Conservation (phyloP, 805 yeast genomes). For the Brettanomyces anomalus region DNA sequence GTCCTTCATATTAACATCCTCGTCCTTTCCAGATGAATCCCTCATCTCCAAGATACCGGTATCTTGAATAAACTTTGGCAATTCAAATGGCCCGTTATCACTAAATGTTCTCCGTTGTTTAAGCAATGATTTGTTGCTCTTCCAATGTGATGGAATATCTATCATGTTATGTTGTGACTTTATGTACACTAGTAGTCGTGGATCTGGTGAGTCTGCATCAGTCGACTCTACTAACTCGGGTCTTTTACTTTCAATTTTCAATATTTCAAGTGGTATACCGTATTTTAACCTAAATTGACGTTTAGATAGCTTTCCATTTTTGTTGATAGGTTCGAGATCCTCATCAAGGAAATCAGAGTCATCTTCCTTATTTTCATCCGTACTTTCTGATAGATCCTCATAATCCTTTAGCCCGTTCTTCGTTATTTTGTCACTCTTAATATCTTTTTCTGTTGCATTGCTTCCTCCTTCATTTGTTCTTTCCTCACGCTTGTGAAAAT, state of each 20-base stretch:
- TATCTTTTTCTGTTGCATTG: constrained; percentile 6
- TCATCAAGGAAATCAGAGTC: neutral
- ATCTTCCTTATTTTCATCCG: neutral
- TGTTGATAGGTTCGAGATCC: neutral
- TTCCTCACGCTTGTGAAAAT: constrained; percentile 13
- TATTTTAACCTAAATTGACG: constrained; percentile 42
- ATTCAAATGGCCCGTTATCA: constrained; percentile 61
- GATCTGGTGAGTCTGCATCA: constrained; percentile 80
- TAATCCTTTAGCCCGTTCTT: neutral
- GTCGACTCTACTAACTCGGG: constrained; percentile 83
- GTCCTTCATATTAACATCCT: constrained; percentile 48
- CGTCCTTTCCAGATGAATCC: constrained; percentile 40
- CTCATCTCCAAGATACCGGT: constrained; percentile 90
- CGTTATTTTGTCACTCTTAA: neutral
- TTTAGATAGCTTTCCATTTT: constrained; percentile 26
- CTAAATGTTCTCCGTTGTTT: constrained; percentile 28
- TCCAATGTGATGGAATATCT: constrained; percentile 84
- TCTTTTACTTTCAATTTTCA: constrained; percentile 48
- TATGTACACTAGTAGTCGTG: constrained; percentile 52
- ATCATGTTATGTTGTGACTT: constrained; percentile 60
- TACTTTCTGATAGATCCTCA: neutral
- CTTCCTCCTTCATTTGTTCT: constrained; percentile 5
- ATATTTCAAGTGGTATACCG: constrained; percentile 55
- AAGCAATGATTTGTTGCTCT: constrained; percentile 63
- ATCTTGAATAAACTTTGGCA: constrained; percentile 69